These are phyloP conservation scores for Tetradesmus lagerheimii DNA, from an alignment of 139 green algal genomes.

Conservation along the genomic window DNA sequence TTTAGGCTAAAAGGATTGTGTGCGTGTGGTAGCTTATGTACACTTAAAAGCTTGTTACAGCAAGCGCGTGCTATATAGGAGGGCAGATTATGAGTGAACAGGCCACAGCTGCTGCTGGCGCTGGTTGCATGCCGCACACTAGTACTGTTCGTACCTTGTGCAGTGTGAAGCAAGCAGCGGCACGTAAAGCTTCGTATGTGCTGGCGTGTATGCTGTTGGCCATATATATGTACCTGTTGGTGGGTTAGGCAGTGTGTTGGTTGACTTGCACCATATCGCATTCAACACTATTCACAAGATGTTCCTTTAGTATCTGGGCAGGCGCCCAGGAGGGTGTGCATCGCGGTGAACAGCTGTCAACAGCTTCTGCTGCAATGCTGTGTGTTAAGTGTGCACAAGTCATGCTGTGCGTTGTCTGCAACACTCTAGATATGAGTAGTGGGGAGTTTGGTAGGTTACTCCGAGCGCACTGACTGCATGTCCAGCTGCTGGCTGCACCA, in stretches of 20 bases:
- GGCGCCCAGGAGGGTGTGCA: neutral
- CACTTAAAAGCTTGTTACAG: neutral
- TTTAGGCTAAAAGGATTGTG: neutral
- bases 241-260: neutral
- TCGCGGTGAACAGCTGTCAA: neutral
- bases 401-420: neutral
- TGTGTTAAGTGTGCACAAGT: neutral
- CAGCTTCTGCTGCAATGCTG: neutral
- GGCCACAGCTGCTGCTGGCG: neutral
- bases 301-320: neutral
- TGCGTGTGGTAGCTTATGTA: neutral
- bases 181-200: neutral
- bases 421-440: neutral
- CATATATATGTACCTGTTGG: neutral
- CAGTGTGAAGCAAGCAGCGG: neutral
- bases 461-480: neutral
- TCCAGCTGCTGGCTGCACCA: neutral
- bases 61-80: neutral
- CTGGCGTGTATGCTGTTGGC: neutral
- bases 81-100: neutral
- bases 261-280: neutral
- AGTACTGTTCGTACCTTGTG: neutral
- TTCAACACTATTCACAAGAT: neutral
- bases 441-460: neutral
- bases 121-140: neutral